Conservation (phyloP, 106 monocot species). For the Dendrobium catenatum region DNA sequence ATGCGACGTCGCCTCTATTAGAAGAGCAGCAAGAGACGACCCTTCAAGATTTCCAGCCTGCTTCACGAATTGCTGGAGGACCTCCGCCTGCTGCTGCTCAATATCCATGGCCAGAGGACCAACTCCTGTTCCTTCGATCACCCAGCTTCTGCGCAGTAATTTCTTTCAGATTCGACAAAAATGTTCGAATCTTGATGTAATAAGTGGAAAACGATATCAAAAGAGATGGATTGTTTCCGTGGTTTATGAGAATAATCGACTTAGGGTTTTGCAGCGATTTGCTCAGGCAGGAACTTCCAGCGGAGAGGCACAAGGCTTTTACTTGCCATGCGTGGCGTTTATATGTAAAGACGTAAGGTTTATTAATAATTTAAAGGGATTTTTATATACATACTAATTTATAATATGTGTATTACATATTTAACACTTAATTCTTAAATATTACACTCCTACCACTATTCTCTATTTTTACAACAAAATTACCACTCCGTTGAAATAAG, state of each 20-base stretch:
- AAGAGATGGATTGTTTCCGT: background rate
- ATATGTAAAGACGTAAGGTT: too few relatives aligned
- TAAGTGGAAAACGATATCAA: background rate
- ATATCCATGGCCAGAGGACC: conserved; percentile 52
- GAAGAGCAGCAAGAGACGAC: conserved; percentile 40
- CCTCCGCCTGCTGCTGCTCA: conserved; percentile 79
- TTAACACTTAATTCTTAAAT: too few relatives aligned
- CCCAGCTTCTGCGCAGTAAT: background rate
- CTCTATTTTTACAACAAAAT: too few relatives aligned
- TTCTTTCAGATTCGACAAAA: background rate
- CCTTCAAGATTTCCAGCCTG: conserved; percentile 30
- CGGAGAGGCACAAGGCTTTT: background rate
- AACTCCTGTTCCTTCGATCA: background rate
- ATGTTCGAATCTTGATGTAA: background rate
- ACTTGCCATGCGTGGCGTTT: too few relatives aligned
- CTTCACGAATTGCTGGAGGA: conserved; percentile 67
- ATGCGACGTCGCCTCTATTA: conserved; percentile 80
- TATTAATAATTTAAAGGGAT: too few relatives aligned
- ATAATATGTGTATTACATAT: too few relatives aligned
- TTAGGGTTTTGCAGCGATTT: background rate
- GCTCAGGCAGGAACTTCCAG: background rate
- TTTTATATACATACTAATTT: too few relatives aligned
- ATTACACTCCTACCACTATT: too few relatives aligned
- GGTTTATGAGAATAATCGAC: background rate
- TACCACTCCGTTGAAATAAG: too few relatives aligned